These are phyloP conservation scores for Candida labiduridarum DNA, from an alignment of 1,139 yeast genomes.

Conservation along the genomic window DNA sequence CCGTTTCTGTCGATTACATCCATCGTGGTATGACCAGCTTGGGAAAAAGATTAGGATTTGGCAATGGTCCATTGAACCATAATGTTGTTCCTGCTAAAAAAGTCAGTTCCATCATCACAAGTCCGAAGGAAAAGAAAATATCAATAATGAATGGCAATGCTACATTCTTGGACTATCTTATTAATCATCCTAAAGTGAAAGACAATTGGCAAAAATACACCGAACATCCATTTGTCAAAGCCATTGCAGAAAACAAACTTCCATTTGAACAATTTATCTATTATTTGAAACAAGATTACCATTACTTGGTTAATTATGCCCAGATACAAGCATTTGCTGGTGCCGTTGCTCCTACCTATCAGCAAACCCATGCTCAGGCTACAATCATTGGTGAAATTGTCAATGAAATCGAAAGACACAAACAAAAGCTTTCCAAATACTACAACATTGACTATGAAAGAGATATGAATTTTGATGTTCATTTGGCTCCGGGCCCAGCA, in stretches of 20 bases:
- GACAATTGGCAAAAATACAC: conserved; percentile 61
- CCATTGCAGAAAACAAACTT: conserved; percentile 55
- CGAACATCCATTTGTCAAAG: conserved; percentile 62
- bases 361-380: conserved; percentile 54
- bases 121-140: conserved; percentile 4
- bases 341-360: conserved; percentile 59
- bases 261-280: conserved; percentile 54
- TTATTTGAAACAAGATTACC: conserved; percentile 72
- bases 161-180: conserved; percentile 46
- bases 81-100: conserved; percentile 23
- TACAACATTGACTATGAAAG: conserved; percentile 50
- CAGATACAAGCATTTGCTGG: conserved; percentile 69
- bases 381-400: conserved; percentile 54
- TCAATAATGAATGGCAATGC: conserved; percentile 6
- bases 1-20: conserved; percentile 62
- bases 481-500: conserved; percentile 55
- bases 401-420: conserved; percentile 59
- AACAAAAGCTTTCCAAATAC: conserved; percentile 45
- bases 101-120: conserved; percentile 13
- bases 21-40: conserved; percentile 59
- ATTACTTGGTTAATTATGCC: conserved; percentile 69
- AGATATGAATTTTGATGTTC: conserved; percentile 40
- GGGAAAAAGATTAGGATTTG: conserved; percentile 49
- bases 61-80: conserved; percentile 79
- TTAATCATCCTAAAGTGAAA: conserved; percentile 56